Percentiles rank a stretch among this genome's conserved stretches.
These are phyloP conservation scores for Solanum chmielewskii DNA, from an alignment of 257 asterid genomes.

Conservation along the genomic window DNA sequence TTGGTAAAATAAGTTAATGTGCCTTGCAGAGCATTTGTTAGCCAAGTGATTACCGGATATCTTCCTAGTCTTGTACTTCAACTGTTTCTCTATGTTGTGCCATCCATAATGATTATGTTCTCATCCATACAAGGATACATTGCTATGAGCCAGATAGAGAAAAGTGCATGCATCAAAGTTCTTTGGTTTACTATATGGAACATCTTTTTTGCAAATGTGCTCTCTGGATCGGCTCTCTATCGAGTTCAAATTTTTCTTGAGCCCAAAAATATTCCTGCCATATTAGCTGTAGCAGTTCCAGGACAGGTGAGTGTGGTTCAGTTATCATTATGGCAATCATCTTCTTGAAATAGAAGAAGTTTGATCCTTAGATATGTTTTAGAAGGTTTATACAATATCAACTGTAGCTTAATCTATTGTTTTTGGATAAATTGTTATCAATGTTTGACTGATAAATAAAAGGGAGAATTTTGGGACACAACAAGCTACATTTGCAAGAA, in stretches of 20 bases:
- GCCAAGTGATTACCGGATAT: constrained; percentile 90
- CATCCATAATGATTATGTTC: constrained; percentile 69
- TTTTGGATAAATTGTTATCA: background rate
- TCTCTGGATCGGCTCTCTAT: constrained; percentile 86
- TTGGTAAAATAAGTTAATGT: constrained; percentile 5
- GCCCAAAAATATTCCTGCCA: constrained; percentile 68
- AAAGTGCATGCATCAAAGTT: constrained; percentile 83
- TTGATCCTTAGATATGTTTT: background rate
- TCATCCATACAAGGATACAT: constrained; percentile 89
- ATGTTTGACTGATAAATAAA: background rate
- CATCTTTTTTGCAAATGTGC: constrained; percentile 81
- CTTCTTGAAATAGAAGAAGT: background rate
- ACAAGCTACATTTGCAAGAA: background rate
- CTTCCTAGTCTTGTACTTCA: constrained; percentile 92
- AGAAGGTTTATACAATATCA: background rate
- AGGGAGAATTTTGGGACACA: background rate
- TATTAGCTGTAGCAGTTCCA: constrained; percentile 86
- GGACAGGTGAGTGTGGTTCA: constrained; percentile 58
- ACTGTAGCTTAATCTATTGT: background rate
- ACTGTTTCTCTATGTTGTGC: constrained; percentile 49
- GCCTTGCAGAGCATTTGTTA: constrained; percentile 50
- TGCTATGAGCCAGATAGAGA: constrained; percentile 79
- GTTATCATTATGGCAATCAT: background rate
- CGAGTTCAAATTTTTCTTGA: constrained; percentile 50
- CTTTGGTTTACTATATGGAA: constrained; percentile 91